These are phyloP conservation scores for Anaeromyces robustus DNA, from an alignment of 192 early-diverging fungal species.

Conservation along the genomic window DNA sequence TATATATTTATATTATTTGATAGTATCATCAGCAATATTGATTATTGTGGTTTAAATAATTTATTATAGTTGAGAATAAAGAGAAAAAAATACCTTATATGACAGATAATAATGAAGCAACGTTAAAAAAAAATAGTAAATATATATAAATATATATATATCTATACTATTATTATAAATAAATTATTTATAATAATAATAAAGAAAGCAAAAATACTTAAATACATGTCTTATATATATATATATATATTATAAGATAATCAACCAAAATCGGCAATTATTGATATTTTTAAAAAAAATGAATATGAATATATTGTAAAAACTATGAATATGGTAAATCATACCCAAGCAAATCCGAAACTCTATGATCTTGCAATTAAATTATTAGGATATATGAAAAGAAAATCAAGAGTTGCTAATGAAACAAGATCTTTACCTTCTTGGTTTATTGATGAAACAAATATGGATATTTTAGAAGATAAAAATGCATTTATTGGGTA, in stretches of 20 bases:
- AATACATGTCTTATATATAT: too few species aligned
- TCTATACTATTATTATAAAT: too few species aligned
- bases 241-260: too few species aligned
- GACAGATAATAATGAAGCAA: background rate
- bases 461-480: background rate
- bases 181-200: too few species aligned
- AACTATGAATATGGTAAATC: background rate
- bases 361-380: background rate
- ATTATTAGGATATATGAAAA: background rate
- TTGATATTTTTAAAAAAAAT: background rate
- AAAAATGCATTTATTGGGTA: background rate
- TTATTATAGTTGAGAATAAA: background rate
- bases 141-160: background rate
- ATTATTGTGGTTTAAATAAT: too few species aligned
- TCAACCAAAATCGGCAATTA: background rate
- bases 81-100: background rate
- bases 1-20: too few species aligned
- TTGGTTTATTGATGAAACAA: background rate
- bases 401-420: background rate
- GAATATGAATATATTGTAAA: background rate
- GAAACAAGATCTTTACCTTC: background rate
- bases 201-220: too few species aligned
- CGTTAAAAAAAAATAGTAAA: background rate
- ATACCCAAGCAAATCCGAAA: background rate
- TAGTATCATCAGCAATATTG: too few species aligned